Evolutionary conservation across 208 protist species (phyloP), one percentile per base, ranked within the genome.

Genomic region (Trypanosomatidae sp.): DNA sequence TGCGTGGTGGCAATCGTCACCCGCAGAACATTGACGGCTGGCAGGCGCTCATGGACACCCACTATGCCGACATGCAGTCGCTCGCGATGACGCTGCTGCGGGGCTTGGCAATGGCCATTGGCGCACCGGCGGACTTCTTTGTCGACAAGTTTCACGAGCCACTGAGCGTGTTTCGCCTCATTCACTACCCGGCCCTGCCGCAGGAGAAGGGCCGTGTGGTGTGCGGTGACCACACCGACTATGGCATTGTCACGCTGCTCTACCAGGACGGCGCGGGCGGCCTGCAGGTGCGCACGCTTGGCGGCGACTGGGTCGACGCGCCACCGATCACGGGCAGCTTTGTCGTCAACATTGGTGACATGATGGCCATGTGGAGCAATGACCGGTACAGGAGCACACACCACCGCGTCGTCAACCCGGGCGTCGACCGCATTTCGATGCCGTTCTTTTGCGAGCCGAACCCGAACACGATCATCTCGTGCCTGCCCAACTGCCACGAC

Each of bases 271-370:
- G 33, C 2, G 42, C 27, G 20, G 66, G 62, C 8, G 76, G 76
- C 16, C 54, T 87, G 33, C 66, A 82, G 60, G 71, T 86, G 51
- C 56, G 71, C 38, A 65, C 68, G 41, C 42, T 66, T 3, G 11
- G 62, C 19, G 73, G 66, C 1, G 57, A 84, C 50, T 90, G 81
- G 77, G 67, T 87, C 16, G 56, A 69, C 28, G 81, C 55, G 15
- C 57, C 71, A 13, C 54, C 66, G 19, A 25, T 90, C n/a, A 38
- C 53, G 28, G 66, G 58, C 25, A 79, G 72, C 26, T 84, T 74
- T 42, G 76, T 87, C 27, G 74, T 90, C 25, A 90, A 90, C 59
- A 86, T 90, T 52, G 81, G 81, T 6, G 81, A 91, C 56, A 91
- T 91, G 81, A 80, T 91, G 66, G 55, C 57, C 27, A 78, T 78